A percentile compares a stretch with the other conserved stretches of the same genome.
These are phyloP conservation scores for Rhododendron simsii DNA, from an alignment of 148 eudicot genomes.

Conservation along the genomic window DNA sequence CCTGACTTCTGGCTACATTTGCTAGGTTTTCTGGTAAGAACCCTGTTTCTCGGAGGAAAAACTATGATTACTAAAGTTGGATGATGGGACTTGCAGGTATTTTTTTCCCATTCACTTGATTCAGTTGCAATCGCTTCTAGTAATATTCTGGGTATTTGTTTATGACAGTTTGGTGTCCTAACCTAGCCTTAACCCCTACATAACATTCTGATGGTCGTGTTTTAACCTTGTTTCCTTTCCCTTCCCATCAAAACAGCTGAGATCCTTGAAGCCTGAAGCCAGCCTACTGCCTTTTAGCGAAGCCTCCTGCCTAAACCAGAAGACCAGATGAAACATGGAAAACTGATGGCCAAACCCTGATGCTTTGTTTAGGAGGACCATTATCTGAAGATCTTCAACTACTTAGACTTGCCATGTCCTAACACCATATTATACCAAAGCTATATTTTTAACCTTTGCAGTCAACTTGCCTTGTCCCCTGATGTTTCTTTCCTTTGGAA, in stretches of 20 bases:
- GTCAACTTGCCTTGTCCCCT: conserved; percentile 43
- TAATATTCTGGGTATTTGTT: conserved; percentile 9
- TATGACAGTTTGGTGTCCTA: conserved; percentile 29
- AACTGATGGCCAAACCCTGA: conserved; percentile 69
- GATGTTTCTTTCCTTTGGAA: conserved; percentile 19
- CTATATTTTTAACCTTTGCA: conserved; percentile 47
- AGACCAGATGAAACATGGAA: conserved; percentile 82
- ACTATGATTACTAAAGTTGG: conserved; percentile 55
- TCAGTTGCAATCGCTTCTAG: neutral
- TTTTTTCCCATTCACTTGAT: conserved; percentile 13
- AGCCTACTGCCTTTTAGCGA: conserved; percentile 69
- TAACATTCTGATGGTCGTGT: conserved; percentile 62
- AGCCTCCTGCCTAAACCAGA: conserved; percentile 90
- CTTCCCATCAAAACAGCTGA: conserved; percentile 86
- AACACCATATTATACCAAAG: conserved; percentile 59
- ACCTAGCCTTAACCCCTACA: conserved; percentile 35
- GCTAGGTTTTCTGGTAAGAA: conserved; percentile 64
- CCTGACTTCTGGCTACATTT: conserved; percentile 24
- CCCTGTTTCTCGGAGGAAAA: conserved; percentile 57
- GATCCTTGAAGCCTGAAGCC: conserved; percentile 87
- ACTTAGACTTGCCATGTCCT: conserved; percentile 70
- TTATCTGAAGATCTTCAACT: conserved; percentile 56
- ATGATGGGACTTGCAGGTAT: conserved; percentile 54
- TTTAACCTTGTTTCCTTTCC: conserved; percentile 69
- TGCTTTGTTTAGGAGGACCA: conserved; percentile 71